Evolutionary conservation across 768 basidiomycete genomes (phyloP).

Genomic region (Clitopilus passeckerianus): DNA sequence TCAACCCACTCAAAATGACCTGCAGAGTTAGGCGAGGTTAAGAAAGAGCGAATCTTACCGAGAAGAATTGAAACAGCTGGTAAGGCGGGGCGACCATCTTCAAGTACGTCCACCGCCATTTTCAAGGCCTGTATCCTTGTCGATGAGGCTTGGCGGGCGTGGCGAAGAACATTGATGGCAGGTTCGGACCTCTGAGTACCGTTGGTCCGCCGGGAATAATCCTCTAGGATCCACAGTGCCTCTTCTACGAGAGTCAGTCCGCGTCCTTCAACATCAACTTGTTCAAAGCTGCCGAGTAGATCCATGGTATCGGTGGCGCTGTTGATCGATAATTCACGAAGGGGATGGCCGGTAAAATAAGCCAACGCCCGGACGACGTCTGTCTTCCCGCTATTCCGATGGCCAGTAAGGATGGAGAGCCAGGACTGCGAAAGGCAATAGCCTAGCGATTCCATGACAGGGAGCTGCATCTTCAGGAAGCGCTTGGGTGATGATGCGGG

Average conservation of each 20-base stretch:
- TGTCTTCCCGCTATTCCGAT: conserved; percentile 74
- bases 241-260: conserved; percentile 32
- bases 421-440: conserved; percentile 72
- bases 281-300: conserved; percentile 94
- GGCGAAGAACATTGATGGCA: conserved; percentile 12
- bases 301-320: conserved; percentile 90
- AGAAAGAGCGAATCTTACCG: conserved; percentile 16
- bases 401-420: conserved; percentile 87
- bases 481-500: conserved; percentile 36
- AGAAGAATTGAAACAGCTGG: conserved; percentile 10
- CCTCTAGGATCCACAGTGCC: conserved; percentile 31
- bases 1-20: conserved; percentile 93
- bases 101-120: conserved; percentile 11
- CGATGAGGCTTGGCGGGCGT: conserved; percentile 11
- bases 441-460: conserved; percentile 70
- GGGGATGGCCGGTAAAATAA: conserved; percentile 56
- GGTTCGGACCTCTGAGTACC: conserved; percentile 23
- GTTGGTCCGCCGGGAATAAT: conserved; percentile 26
- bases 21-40: conserved; percentile 18
- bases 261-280: conserved; percentile 58
- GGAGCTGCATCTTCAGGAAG: conserved; percentile 57
- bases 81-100: conserved; percentile 2
- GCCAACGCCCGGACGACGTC: conserved; percentile 67
- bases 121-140: conserved; percentile 8
- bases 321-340: conserved; percentile 76